phyloP scores from a whole-genome alignment of 148 eudicot genomes.

The Vaccinium darrowii region DNA sequence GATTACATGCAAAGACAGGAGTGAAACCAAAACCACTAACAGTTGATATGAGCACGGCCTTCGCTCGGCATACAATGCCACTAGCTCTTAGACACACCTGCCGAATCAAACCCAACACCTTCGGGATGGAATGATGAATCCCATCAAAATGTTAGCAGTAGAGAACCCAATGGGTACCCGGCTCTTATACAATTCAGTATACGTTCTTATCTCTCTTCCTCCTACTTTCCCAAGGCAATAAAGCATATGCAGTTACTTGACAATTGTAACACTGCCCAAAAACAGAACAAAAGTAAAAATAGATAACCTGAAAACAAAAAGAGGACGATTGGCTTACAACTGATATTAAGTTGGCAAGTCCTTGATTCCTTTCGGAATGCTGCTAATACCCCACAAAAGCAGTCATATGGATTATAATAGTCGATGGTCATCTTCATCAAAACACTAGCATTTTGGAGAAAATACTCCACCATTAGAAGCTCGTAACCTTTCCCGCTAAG shows the following conservation, averaged over 20 bases:
- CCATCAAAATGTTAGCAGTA: too few relatives aligned
- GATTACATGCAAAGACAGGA: too few relatives aligned
- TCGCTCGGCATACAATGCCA: too few relatives aligned
- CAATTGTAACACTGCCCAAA: neutral
- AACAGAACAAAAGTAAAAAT: neutral
- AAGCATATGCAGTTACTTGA: too few relatives aligned
- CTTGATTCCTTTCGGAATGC: neutral
- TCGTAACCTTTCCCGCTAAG: neutral
- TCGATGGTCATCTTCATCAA: constrained; percentile 10
- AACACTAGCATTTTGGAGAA: neutral
- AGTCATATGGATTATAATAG: neutral
- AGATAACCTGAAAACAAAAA: neutral
- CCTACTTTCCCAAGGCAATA: too few relatives aligned
- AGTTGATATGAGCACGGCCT: too few relatives aligned
- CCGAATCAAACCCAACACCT: too few relatives aligned
- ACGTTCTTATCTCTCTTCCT: neutral
- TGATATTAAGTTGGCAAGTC: neutral
- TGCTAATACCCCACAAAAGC: neutral
- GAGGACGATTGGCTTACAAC: neutral
- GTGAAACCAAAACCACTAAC: too few relatives aligned
- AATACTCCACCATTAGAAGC: neutral
- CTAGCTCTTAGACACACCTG: too few relatives aligned
- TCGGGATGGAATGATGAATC: too few relatives aligned
- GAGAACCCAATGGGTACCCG: too few relatives aligned
- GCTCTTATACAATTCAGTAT: too few relatives aligned